phyloP scores from a whole-genome alignment of 1,284 basidiomycete genomes.

The Anthracocystis setariae region DNA sequence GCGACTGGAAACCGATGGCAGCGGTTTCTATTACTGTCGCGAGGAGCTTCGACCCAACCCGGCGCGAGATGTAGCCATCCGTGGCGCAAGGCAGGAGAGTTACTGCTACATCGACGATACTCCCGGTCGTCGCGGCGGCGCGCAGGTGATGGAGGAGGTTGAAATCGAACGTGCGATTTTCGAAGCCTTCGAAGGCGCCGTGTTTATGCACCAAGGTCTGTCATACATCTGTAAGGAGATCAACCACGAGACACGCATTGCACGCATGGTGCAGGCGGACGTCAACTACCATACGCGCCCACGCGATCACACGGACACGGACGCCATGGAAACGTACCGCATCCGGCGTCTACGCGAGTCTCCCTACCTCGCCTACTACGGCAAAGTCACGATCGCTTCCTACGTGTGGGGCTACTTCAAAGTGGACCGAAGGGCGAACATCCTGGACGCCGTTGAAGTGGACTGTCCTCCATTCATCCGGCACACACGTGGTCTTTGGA shows the following conservation, averaged over 20 bases:
- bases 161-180: slow-evolving; percentile 85
- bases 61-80: slow-evolving; percentile 76
- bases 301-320: slow-evolving; percentile 74
- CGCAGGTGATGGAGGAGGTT: slow-evolving; percentile 81
- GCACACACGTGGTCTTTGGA: slow-evolving; percentile 82
- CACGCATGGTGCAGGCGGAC: slow-evolving; percentile 77
- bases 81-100: slow-evolving; percentile 80
- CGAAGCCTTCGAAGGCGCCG: slow-evolving; percentile 75
- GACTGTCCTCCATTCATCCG: slow-evolving; percentile 82
- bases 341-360: slow-evolving; percentile 77
- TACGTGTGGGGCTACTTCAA: slow-evolving; percentile 75
- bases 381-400: slow-evolving; percentile 76
- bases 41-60: slow-evolving; percentile 82
- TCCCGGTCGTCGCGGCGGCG: slow-evolving; percentile 68
- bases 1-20: slow-evolving; percentile 73
- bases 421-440: slow-evolving; percentile 69
- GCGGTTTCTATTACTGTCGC: slow-evolving; percentile 82
- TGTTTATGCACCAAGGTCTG: slow-evolving; percentile 68
- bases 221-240: slow-evolving; percentile 78
- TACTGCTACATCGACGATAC: slow-evolving; percentile 80
- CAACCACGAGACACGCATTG: slow-evolving; percentile 80
- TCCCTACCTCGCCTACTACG: slow-evolving; percentile 76
- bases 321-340: slow-evolving; percentile 80
- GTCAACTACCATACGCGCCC: slow-evolving; percentile 84
- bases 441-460: slow-evolving; percentile 82